These are phyloP conservation scores for Cystobasidium slooffiae DNA, from an alignment of 1,284 basidiomycete genomes.

Conservation along the genomic window DNA sequence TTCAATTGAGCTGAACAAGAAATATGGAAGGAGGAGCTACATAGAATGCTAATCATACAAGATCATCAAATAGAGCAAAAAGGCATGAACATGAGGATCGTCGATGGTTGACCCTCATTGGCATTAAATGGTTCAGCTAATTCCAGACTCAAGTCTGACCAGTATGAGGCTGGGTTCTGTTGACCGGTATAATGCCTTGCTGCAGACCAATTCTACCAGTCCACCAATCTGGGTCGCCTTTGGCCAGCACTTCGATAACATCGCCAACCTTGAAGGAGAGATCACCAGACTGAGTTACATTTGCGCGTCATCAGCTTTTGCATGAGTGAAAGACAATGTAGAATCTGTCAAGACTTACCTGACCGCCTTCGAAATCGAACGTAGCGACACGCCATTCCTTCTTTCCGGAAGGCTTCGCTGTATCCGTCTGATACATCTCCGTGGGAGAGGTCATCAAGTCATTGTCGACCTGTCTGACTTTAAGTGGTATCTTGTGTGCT, in stretches of 20 bases:
- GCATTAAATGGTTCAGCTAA: background rate
- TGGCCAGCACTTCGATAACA: constrained; percentile 73
- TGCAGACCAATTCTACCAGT: constrained; percentile 62
- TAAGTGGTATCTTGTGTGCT: constrained; percentile 20
- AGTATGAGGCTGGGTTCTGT: constrained; percentile 47
- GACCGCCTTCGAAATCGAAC: constrained; percentile 38
- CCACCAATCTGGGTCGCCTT: constrained; percentile 78
- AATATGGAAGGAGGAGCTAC: too few relatives aligned
- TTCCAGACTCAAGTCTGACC: background rate
- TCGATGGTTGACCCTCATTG: too few relatives aligned
- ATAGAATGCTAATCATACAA: too few relatives aligned
- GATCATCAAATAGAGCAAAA: too few relatives aligned
- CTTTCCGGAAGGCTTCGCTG: background rate
- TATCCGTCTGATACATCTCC: background rate
- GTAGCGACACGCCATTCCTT: constrained; percentile 34
- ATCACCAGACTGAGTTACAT: constrained; percentile 67
- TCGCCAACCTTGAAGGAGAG: constrained; percentile 83
- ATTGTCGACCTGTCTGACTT: constrained; percentile 22
- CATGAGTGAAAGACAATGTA: background rate
- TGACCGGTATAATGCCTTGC: constrained; percentile 65
- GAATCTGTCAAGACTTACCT: constrained; percentile 14
- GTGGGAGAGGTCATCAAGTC: constrained; percentile 26
- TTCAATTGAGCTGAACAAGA: too few relatives aligned
- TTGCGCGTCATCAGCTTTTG: background rate
- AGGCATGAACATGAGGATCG: too few relatives aligned